phyloP scores from a whole-genome alignment of 2,329 filamentous ascomycete genomes.

The Cadophora luteo-olivacea region DNA sequence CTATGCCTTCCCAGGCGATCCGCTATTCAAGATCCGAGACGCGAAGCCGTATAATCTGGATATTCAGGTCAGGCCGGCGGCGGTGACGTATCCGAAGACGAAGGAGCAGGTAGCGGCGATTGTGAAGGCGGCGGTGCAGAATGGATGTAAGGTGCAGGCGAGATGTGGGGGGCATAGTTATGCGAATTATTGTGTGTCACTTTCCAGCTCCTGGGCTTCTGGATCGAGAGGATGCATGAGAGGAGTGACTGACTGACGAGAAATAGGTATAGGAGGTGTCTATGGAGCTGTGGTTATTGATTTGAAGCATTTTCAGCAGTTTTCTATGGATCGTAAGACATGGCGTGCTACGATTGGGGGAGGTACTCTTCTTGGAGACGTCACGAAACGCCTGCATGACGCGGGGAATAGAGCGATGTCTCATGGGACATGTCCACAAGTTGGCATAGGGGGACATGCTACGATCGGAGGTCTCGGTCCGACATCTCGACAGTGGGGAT shows the following conservation, averaged over 20 bases:
- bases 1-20: constrained; percentile 33
- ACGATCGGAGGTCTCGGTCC: constrained; percentile 55
- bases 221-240: too few relatives aligned
- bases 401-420: constrained; percentile 62
- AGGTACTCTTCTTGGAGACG: constrained; percentile 58
- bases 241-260: not conserved
- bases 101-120: constrained; percentile 49
- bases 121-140: constrained; percentile 52
- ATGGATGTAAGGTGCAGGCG: constrained; percentile 54
- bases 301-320: constrained; percentile 57
- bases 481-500: constrained; percentile 55
- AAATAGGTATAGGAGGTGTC: constrained; percentile 53
- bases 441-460: constrained; percentile 64
- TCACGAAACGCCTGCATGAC: constrained; percentile 57
- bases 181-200: constrained; percentile 48
- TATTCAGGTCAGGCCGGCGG: constrained; percentile 32
- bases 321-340: constrained; percentile 58
- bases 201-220: not conserved
- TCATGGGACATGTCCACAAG: constrained; percentile 64
- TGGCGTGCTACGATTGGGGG: constrained; percentile 62
- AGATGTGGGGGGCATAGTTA: constrained; percentile 61
- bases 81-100: constrained; percentile 40
- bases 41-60: constrained; percentile 39
- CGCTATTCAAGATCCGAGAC: constrained; percentile 29
- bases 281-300: constrained; percentile 60